Evolutionary conservation across 2,329 filamentous ascomycete genomes (phyloP), one percentile per base, ranked within the genome.

Genomic region (Pseudocercospora vitis): DNA sequence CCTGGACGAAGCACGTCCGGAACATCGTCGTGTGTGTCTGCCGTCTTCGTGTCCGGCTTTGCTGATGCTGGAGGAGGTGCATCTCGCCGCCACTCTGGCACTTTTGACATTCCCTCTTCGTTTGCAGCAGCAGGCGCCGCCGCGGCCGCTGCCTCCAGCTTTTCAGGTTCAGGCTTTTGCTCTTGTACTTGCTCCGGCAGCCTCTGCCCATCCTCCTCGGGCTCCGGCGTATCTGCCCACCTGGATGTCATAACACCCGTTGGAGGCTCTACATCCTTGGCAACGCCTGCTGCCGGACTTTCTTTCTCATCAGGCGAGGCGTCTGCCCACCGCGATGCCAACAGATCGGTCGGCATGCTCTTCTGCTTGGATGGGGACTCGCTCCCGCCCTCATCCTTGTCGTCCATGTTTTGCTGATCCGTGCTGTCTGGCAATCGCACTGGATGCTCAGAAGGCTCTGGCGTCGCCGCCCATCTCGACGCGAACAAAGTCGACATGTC

Each of bases 401-500:
- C 33, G 11, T n/a, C n/a, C n/a, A n/a, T n/a, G n/a, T 47, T 21
- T 18, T 47, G 33, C 56, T 46, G 26, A 24, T 44, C 52, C 18
- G 48, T 31, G 26, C 28, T 37, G 6, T 49, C n/a, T 12, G 42
- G 42, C 42, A 31, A 26, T n/a, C 55, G 44, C 23, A 37, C 9
- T 19, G 48, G 24, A 31, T 51, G 28, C 28, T 55, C 53, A 28
- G 45, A 35, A 23, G 57, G 48, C 26, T 64, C 56, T 8, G 64
- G 62, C 31, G 63, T 64, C 7, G 61, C 62, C 14, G 67, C 65
- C 63, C 65, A 66, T 44, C 64, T 55, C 9, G 66, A 68, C 16
- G 65, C 65, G 16, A 63, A 57, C 21, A 69, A 55, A 35, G 60
- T 69, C 62, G 55, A 70, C 70, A 62, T 69, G 57, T 60, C 53